Conservation (phyloP, 1,139 yeast species). For the Debaryomyces subglobosus region DNA sequence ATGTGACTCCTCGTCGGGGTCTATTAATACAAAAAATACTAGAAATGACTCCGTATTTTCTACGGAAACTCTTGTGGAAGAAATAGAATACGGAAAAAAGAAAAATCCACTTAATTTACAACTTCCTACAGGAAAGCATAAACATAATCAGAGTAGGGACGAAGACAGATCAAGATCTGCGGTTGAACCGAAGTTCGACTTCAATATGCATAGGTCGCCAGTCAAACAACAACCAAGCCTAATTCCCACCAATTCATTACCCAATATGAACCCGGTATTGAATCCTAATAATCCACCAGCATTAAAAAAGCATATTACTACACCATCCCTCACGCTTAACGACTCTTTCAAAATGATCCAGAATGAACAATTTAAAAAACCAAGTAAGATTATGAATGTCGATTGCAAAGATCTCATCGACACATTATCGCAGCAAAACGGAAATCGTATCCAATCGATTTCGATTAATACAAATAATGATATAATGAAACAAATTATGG, state of each 20-base stretch:
- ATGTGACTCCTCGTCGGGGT: constrained; percentile 15
- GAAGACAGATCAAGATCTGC: constrained; percentile 13
- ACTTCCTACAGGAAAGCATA: constrained; percentile 7
- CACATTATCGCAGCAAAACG: constrained; percentile 10
- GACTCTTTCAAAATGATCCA: constrained; percentile 11
- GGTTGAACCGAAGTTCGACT: constrained; percentile 12
- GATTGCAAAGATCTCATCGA: constrained; percentile 14
- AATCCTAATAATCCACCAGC: constrained; percentile 8
- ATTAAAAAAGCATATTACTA: constrained; percentile 18
- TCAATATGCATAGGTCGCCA: constrained; percentile 9
- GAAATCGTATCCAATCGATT: constrained; percentile 4
- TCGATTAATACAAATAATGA: constrained; percentile 9
- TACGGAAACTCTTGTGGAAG: constrained; percentile 31
- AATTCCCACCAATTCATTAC: constrained; percentile 6
- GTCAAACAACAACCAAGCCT: background rate
- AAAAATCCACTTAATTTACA: constrained; percentile 13
- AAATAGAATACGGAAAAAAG: constrained; percentile 9
- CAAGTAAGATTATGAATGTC: background rate
- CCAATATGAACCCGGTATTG: background rate
- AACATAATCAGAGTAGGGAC: constrained; percentile 12
- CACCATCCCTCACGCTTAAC: constrained; percentile 14
- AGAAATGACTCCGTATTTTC: constrained; percentile 21
- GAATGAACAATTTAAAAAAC: constrained; percentile 15
- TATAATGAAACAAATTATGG: constrained; percentile 6
- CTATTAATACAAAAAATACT: background rate